Evolutionary conservation across 2,329 filamentous ascomycete genomes (phyloP), one percentile per base, ranked within the genome.

Genomic region (Pseudogymnoascus sp.): DNA sequence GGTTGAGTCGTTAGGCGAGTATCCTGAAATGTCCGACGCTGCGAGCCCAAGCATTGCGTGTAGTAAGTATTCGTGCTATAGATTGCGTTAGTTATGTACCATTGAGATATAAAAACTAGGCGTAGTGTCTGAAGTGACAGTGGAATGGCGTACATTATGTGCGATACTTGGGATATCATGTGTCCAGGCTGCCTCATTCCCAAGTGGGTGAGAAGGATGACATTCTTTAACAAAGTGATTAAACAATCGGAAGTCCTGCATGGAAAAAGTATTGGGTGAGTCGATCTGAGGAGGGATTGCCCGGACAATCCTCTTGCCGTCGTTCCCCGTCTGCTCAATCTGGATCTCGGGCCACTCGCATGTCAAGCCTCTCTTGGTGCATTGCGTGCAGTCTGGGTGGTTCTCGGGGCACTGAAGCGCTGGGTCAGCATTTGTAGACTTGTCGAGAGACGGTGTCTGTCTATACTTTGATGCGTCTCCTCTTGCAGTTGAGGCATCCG

Each of bases 41-140:
- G 87, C 80, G 65, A 89, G 81, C 8, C 86, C 87, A 0, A 89
- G 80, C 65, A 90, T 86, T 4, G 87, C 83, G 71, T 90, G 87
- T 80, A 90, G 87, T 14, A 89, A 79, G 66, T 85, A 88, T 61
- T 88, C 84, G 68, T 87, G 80, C 81, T 86, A 64, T 34, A 61
- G 63, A 23, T 28, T 60, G 37, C 11, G 48, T 23, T 25, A 54
- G 48, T 54, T 23, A 23, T 19, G 10, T 13, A n/a, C 10, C 16
- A 13, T 51, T 13, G n/a, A 51, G 45, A n/a, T 4, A 21, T 63
- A 11, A 39, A 34, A 41, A 41, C 37, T 21, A 14, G 57, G 34
- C 36, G 34, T 25, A 31, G 28, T 8, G 7, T 54, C 16, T 54
- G n/a, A 19, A 19, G 7, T 34, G 1, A 5, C 14, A 6, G 28